Evolutionary conservation across 1,284 basidiomycete species (phyloP).

Genomic region (Sanghuangporus weigelae): DNA sequence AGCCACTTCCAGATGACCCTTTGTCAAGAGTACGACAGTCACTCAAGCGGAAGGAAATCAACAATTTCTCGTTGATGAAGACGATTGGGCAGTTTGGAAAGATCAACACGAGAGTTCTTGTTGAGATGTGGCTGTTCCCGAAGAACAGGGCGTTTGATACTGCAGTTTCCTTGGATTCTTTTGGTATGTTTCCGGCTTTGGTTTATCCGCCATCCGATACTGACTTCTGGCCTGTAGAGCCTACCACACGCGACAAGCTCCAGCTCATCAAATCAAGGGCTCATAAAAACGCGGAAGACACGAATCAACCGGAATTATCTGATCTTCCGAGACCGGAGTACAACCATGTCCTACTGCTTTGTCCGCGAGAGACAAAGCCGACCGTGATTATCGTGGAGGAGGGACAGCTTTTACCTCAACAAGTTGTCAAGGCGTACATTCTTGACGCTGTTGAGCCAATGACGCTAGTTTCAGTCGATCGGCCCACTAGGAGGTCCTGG

Average conservation of each 20-base stretch:
- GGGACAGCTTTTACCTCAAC: conserved; percentile 8
- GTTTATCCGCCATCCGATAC: background rate
- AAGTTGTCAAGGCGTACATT: conserved; percentile 12
- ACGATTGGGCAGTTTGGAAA: conserved; percentile 7
- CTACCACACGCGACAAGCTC: conserved; percentile 6
- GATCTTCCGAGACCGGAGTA: conserved; percentile 1
- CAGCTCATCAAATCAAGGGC: conserved; percentile 5
- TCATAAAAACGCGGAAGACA: background rate
- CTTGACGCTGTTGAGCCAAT: conserved; percentile 2
- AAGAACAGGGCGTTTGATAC: conserved; percentile 4
- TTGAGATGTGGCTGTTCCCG: conserved; percentile 13
- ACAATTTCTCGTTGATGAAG: conserved; percentile 7
- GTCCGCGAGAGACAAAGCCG: conserved; percentile 11
- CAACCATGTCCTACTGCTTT: conserved; percentile 16
- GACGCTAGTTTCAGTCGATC: conserved; percentile 14
- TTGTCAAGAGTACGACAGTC: conserved; percentile 2
- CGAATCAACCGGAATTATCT: background rate
- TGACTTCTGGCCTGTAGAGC: background rate
- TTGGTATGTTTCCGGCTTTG: conserved; percentile 11
- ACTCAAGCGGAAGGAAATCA: conserved; percentile 11
- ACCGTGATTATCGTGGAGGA: conserved; percentile 3
- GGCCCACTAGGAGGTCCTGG: conserved; percentile 3
- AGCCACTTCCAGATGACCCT: background rate
- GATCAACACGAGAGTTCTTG: conserved; percentile 5
- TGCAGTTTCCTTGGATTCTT: conserved; percentile 9